Evolutionary conservation across 306 rosid species (phyloP).

Genomic region (Cicer arietinum): DNA sequence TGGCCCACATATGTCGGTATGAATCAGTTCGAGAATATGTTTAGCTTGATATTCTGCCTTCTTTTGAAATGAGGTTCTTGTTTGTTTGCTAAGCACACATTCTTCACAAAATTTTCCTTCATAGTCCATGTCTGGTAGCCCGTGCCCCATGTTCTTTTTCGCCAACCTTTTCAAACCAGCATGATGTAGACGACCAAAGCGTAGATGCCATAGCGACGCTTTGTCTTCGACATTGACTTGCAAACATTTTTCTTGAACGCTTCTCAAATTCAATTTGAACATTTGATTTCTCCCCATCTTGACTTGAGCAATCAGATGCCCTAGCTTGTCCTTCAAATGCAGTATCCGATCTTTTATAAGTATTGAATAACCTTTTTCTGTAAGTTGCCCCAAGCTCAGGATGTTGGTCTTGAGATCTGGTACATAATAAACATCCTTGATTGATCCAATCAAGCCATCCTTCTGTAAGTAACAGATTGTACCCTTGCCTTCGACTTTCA

Average conservation of each 20-base stretch:
- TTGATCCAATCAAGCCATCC: not conserved
- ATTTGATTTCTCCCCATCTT: not conserved
- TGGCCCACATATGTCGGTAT: too few species aligned
- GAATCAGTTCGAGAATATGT: too few species aligned
- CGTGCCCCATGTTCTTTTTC: not conserved
- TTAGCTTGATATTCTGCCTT: too few species aligned
- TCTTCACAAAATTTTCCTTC: not conserved
- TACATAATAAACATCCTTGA: too few species aligned
- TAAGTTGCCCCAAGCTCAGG: too few species aligned
- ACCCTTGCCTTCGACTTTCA: not conserved
- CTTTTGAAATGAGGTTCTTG: too few species aligned
- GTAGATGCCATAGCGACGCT: not conserved
- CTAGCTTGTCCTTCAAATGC: not conserved
- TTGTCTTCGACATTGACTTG: not conserved
- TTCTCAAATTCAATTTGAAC: not conserved
- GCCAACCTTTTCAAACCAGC: not conserved
- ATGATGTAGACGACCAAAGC: not conserved
- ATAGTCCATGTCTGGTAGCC: slow-evolving; percentile 1
- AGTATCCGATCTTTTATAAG: not conserved
- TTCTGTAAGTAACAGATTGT: not conserved
- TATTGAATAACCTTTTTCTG: too few species aligned
- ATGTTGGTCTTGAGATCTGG: too few species aligned
- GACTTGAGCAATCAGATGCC: not conserved
- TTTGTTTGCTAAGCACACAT: not conserved
- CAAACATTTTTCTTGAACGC: not conserved